Conservation (phyloP, 176 grass and related monocot species). For the Oryza punctata region DNA sequence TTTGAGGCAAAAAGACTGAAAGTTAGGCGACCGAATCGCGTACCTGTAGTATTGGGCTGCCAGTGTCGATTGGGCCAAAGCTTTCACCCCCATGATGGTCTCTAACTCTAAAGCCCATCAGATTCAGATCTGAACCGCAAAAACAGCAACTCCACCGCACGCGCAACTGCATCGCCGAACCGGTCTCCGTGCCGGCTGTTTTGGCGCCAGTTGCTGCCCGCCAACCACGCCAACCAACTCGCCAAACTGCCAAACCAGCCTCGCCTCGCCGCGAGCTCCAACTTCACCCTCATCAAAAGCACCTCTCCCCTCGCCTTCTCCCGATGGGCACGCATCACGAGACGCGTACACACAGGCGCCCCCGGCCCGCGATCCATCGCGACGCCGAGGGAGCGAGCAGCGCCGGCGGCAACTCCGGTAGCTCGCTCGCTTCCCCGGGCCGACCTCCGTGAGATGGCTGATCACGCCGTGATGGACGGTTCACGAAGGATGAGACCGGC, state of each 20-base stretch:
- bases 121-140: neutral
- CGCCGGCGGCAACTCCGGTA: conserved; percentile 20
- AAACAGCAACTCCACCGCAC: neutral
- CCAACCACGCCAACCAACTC: conserved; percentile 19
- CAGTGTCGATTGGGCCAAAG: neutral
- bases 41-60: neutral
- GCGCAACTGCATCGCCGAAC: neutral
- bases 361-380: neutral
- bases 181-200: conserved; percentile 11
- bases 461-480: neutral
- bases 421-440: conserved; percentile 36
- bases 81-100: neutral
- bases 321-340: conserved; percentile 30
- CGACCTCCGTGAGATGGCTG: conserved; percentile 14
- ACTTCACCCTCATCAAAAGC: conserved; percentile 29
- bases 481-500: neutral
- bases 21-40: neutral
- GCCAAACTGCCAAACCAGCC: conserved; percentile 16
- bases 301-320: conserved; percentile 16
- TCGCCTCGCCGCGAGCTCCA: neutral
- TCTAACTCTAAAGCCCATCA: neutral
- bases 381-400: conserved; percentile 26
- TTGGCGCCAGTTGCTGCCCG: conserved; percentile 29
- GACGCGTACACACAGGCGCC: neutral
- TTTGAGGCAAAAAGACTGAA: neutral